phyloP scores from a whole-genome alignment of 1,284 basidiomycete species.

The Thelephora terrestris region DNA sequence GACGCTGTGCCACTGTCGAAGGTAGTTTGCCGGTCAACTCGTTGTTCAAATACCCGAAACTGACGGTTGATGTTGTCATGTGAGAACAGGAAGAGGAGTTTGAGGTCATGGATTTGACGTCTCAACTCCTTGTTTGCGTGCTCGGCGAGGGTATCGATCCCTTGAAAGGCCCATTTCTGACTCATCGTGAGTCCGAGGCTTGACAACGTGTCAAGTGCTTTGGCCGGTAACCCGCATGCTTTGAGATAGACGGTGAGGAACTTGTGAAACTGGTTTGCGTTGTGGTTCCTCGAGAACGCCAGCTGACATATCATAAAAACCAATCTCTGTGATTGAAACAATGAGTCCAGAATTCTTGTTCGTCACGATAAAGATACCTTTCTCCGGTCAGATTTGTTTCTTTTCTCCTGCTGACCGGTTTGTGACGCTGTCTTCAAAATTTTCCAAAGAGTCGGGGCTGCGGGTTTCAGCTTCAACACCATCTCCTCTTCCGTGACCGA shows the following conservation, averaged over 20 bases:
- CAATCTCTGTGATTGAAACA: conserved; percentile 11
- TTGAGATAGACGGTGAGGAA: conserved; percentile 21
- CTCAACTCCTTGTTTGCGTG: background rate
- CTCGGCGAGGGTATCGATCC: conserved; percentile 2
- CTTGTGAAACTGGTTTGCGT: conserved; percentile 19
- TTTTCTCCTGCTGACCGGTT: conserved; percentile 10
- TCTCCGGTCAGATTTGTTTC: conserved; percentile 10
- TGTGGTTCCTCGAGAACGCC: conserved; percentile 20
- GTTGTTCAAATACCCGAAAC: conserved; percentile 26
- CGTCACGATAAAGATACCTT: background rate
- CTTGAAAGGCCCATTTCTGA: conserved; percentile 16
- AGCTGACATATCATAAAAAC: conserved; percentile 18
- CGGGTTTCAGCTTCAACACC: background rate
- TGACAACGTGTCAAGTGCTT: conserved; percentile 19
- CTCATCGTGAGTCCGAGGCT: conserved; percentile 20
- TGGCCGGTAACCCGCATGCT: conserved; percentile 15
- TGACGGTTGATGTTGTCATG: conserved; percentile 31
- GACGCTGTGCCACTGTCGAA: conserved; percentile 27
- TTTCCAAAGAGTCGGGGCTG: conserved; percentile 15
- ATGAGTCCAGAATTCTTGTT: conserved; percentile 1
- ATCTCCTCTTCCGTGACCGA: conserved; percentile 4
- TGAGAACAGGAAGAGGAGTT: conserved; percentile 19
- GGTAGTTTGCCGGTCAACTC: conserved; percentile 22
- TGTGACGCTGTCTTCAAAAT: conserved; percentile 14
- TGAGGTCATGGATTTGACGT: background rate